Conservation (phyloP, 805 yeast species). For the Candida quercuum region DNA sequence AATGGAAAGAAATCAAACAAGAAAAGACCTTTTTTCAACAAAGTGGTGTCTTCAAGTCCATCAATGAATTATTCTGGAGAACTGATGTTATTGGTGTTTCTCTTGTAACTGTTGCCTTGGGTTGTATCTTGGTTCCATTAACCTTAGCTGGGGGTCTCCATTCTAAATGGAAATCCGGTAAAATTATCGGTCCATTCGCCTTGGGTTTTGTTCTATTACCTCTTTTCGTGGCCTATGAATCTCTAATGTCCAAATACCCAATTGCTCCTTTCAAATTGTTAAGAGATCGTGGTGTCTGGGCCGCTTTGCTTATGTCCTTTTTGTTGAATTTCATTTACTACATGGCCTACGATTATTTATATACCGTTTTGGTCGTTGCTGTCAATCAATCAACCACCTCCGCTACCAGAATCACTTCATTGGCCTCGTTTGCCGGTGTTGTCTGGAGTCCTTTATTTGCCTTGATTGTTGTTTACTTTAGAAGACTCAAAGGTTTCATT, state of each 20-base stretch:
- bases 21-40: slow-evolving; percentile 34
- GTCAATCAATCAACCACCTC: slow-evolving; percentile 52
- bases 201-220: slow-evolving; percentile 61
- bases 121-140: slow-evolving; percentile 64
- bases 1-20: slow-evolving; percentile 37
- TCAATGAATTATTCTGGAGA: slow-evolving; percentile 50
- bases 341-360: slow-evolving; percentile 67
- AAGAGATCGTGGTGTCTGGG: slow-evolving; percentile 68
- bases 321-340: slow-evolving; percentile 57
- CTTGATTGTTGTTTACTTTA: slow-evolving; percentile 38
- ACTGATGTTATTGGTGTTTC: slow-evolving; percentile 61
- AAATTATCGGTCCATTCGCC: slow-evolving; percentile 64
- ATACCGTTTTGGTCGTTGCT: slow-evolving; percentile 60
- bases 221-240: slow-evolving; percentile 56
- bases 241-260: slow-evolving; percentile 52
- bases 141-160: slow-evolving; percentile 67
- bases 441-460: slow-evolving; percentile 56
- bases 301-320: slow-evolving; percentile 56
- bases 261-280: slow-evolving; percentile 53
- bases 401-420: slow-evolving; percentile 57
- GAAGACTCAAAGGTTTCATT: slow-evolving; percentile 53
- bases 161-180: slow-evolving; percentile 52
- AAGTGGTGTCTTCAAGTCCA: slow-evolving; percentile 29
- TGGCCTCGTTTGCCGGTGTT: slow-evolving; percentile 58
- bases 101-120: slow-evolving; percentile 49